A percentile compares a stretch with the other conserved stretches of the same genome.
phyloP scores from a whole-genome alignment of 2,329 filamentous ascomycete genomes.

The Colletotrichum sp. region DNA sequence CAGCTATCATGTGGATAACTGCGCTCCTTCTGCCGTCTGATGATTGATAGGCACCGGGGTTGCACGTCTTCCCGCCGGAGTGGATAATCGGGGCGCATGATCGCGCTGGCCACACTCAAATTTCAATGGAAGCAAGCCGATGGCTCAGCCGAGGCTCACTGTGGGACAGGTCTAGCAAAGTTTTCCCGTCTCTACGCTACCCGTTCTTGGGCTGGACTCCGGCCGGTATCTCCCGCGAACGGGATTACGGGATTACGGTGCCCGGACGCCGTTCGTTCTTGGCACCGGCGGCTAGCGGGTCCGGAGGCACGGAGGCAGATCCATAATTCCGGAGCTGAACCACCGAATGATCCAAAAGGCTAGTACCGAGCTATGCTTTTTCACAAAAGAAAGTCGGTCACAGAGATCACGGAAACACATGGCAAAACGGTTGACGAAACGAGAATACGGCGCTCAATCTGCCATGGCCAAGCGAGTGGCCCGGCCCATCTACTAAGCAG shows the following conservation, averaged over 20 bases:
- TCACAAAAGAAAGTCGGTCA: background rate
- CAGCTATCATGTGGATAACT: background rate
- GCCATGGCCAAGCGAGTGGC: background rate
- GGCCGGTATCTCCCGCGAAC: background rate
- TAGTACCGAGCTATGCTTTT: background rate
- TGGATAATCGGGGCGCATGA: conserved; percentile 18
- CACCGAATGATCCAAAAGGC: background rate
- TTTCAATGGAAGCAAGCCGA: background rate
- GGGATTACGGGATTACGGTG: background rate
- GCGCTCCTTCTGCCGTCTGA: background rate
- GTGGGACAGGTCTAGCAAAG: background rate
- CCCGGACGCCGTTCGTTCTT: background rate
- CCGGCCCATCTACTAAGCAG: background rate
- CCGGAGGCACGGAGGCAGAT: background rate
- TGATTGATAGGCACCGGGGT: conserved; percentile 6
- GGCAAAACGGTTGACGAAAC: background rate
- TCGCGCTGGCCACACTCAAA: conserved; percentile 2
- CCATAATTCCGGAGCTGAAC: background rate
- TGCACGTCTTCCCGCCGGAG: conserved; percentile 12
- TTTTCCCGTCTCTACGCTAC: background rate
- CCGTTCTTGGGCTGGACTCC: background rate
- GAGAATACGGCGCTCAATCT: background rate
- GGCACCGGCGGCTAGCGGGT: background rate
- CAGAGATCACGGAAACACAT: background rate
- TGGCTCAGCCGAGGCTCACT: background rate